Percentiles rank a stretch among this genome's conserved stretches.
These are phyloP conservation scores for Gracilaria domingensis DNA, from an alignment of 23 red algal species.

Conservation along the genomic window DNA sequence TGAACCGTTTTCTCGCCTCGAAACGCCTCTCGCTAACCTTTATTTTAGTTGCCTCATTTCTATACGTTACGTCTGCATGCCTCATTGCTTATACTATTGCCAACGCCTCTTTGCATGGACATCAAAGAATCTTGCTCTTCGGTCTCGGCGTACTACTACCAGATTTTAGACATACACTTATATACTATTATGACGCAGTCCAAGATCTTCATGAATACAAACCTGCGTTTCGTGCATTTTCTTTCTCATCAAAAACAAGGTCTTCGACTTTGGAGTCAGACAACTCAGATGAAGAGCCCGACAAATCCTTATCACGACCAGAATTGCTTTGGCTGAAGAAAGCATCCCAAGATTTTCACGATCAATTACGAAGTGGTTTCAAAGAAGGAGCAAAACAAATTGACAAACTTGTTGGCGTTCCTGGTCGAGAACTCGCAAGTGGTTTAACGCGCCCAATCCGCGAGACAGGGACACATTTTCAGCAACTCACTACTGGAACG, in stretches of 20 bases:
- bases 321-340: neutral
- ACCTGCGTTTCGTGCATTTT: neutral
- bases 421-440: neutral
- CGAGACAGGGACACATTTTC: slow-evolving; percentile 5
- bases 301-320: neutral
- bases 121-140: slow-evolving; percentile 22
- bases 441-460: slow-evolving; percentile 24
- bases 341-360: slow-evolving; percentile 5
- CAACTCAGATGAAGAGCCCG: neutral
- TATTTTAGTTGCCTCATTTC: neutral
- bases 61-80: neutral
- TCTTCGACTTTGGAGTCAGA: neutral
- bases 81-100: slow-evolving; percentile 4
- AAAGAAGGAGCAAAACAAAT: neutral
- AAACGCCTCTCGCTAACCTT: slow-evolving; percentile 7
- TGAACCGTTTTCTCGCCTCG: neutral
- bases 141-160: slow-evolving; percentile 28
- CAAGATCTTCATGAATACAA: slow-evolving; percentile 6
- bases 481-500: slow-evolving; percentile 10
- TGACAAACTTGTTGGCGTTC: slow-evolving; percentile 5
- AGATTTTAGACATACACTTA: slow-evolving; percentile 6
- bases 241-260: neutral
- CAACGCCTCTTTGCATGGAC: neutral
- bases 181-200: slow-evolving; percentile 4
- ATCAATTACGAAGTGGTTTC: neutral